These are phyloP conservation scores for Mortierella sp. DNA, from an alignment of 371 early-diverging fungal genomes.

Conservation along the genomic window DNA sequence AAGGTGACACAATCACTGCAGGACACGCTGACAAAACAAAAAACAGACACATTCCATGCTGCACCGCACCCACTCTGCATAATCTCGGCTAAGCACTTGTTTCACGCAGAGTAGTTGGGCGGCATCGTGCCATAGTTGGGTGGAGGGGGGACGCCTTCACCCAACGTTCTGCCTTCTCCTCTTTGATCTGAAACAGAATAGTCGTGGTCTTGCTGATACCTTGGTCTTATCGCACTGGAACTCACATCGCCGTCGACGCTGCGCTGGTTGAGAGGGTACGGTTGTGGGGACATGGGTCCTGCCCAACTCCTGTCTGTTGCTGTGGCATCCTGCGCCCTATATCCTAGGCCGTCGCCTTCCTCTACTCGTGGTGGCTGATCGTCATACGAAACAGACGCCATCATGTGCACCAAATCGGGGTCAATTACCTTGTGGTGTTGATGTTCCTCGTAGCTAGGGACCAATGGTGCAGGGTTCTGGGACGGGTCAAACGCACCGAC, in stretches of 20 bases:
- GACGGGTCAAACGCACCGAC: conserved; percentile 1
- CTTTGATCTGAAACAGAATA: conserved; percentile 38
- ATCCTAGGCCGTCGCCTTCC: conserved; percentile 5
- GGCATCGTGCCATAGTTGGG: conserved; percentile 29
- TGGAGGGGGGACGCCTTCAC: conserved; percentile 14
- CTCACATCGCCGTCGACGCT: not conserved
- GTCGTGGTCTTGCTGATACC: conserved; percentile 14
- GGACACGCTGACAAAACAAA: too few relatives aligned
- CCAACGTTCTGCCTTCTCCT: conserved; percentile 2
- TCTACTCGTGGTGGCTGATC: conserved; percentile 19
- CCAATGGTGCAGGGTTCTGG: conserved; percentile 28
- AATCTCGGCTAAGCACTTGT: too few relatives aligned
- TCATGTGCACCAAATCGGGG: conserved; percentile 21
- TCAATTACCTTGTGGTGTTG: conserved; percentile 27
- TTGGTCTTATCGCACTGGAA: not conserved
- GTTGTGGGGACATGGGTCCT: conserved; percentile 21
- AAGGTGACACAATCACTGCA: too few relatives aligned
- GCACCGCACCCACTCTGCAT: not conserved
- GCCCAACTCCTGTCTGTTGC: conserved; percentile 7
- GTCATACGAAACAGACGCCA: not conserved
- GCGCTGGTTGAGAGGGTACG: conserved; percentile 11
- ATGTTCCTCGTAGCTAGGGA: conserved; percentile 46
- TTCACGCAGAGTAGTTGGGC: conserved; percentile 11
- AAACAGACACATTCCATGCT: too few relatives aligned
- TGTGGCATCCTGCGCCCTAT: not conserved